Conservation (phyloP, 202 grass and related monocot genomes). For the Schoenoplectus tabernaemontani region DNA sequence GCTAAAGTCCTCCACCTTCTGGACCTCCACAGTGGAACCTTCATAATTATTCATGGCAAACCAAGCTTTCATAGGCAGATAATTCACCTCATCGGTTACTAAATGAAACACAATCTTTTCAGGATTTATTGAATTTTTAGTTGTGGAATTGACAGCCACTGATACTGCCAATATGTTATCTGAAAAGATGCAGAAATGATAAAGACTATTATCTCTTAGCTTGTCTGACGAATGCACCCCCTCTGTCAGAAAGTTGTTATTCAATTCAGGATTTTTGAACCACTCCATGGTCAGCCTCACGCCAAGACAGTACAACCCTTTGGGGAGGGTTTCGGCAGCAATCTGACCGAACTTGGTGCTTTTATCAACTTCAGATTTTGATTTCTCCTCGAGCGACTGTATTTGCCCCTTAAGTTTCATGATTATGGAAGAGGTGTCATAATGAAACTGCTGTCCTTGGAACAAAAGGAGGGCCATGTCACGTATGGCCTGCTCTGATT, state of each 20-base stretch:
- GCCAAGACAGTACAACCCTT: conserved; percentile 92
- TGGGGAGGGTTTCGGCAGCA: conserved; percentile 93
- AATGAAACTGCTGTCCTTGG: conserved; percentile 72
- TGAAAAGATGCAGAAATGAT: conserved; percentile 96
- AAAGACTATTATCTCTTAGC: conserved; percentile 69
- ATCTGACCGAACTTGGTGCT: conserved; percentile 90
- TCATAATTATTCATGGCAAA: conserved; percentile 71
- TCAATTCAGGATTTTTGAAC: conserved; percentile 61
- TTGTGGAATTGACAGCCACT: conserved; percentile 81
- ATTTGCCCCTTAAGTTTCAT: conserved; percentile 90
- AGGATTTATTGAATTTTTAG: conserved; percentile 63
- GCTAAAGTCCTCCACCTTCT: conserved; percentile 82
- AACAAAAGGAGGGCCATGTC: conserved; percentile 76
- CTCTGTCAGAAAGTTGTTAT: conserved; percentile 31
- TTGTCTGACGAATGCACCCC: conserved; percentile 39
- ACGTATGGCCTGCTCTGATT: conserved; percentile 54
- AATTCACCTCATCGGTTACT: conserved; percentile 93
- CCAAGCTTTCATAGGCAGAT: conserved; percentile 87
- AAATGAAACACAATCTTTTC: conserved; percentile 88
- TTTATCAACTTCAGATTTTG: conserved; percentile 75
- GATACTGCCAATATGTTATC: conserved; percentile 95
- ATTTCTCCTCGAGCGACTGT: conserved; percentile 71
- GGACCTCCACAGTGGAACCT: conserved; percentile 80
- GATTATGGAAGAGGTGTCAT: conserved; percentile 55
- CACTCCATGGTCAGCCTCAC: conserved; percentile 80